phyloP scores from a whole-genome alignment of 2,329 filamentous ascomycete genomes.

The Metarhizium sp. region DNA sequence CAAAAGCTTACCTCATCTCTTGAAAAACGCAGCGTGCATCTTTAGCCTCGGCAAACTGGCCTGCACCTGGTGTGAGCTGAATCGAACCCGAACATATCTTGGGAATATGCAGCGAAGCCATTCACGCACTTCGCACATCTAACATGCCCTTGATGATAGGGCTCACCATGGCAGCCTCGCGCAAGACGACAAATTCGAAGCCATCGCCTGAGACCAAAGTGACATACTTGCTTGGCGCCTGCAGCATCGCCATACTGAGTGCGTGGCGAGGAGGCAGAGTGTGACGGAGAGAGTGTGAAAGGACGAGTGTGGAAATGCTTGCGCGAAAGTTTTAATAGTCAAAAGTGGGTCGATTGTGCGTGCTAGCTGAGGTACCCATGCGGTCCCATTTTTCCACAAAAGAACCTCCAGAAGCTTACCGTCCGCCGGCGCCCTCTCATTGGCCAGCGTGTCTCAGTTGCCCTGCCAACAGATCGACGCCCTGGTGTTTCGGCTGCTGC shows the following conservation, averaged over 20 bases:
- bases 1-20: constrained; percentile 58
- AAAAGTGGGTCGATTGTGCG: no score
- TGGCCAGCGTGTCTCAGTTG: constrained; percentile 15
- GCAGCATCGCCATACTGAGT: constrained; percentile 12
- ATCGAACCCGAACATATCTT: not conserved
- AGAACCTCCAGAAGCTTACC: not conserved
- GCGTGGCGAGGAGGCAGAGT: not conserved
- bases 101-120: not conserved
- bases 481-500: constrained; percentile 11
- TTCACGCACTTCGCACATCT: constrained; percentile 50
- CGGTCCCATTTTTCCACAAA: not conserved
- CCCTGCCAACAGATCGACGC: constrained; percentile 25
- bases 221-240: constrained; percentile 53
- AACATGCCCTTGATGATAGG: constrained; percentile 68
- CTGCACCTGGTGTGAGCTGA: constrained; percentile 25
- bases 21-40: constrained; percentile 57
- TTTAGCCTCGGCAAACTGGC: constrained; percentile 55
- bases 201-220: constrained; percentile 69
- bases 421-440: not conserved
- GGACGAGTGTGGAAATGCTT: not conserved
- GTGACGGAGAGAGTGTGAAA: not conserved
- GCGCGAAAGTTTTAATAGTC: not conserved
- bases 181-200: constrained; percentile 66
- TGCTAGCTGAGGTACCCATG: not conserved
- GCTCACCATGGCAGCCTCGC: constrained; percentile 60